A percentile compares a stretch with the other conserved stretches of the same genome.
Conservation (phyloP, 164 flowering plant species). For the Umbilicus rupestris region DNA sequence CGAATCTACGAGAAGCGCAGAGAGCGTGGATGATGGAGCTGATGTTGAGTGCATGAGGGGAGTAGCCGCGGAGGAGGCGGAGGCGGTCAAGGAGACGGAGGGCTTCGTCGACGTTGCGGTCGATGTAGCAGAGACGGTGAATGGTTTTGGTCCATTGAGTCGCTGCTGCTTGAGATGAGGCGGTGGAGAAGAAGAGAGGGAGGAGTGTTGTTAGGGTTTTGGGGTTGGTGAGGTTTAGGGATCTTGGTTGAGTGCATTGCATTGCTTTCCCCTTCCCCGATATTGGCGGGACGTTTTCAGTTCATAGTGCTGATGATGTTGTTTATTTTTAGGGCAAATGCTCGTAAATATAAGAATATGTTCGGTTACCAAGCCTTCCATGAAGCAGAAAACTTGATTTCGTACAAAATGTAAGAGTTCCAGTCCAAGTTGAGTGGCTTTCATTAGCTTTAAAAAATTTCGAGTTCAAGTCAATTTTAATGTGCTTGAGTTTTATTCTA, state of each 20-base stretch:
- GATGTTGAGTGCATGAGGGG: constrained; percentile 53
- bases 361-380: too few species aligned
- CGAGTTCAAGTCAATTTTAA: too few species aligned
- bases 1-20: constrained; percentile 48
- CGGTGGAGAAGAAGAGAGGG: constrained; percentile 6
- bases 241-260: neutral
- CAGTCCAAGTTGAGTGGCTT: too few species aligned
- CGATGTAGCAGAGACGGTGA: constrained; percentile 46
- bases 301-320: too few species aligned
- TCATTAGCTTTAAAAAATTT: too few species aligned
- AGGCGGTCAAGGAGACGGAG: constrained; percentile 41
- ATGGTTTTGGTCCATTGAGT: constrained; percentile 18
- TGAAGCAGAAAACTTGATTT: too few species aligned
- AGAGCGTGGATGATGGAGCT: constrained; percentile 68
- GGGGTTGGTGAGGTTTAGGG: constrained; percentile 4
- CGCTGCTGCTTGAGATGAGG: neutral
- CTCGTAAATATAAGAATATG: too few species aligned
- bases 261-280: neutral
- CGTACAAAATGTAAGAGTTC: too few species aligned
- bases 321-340: too few species aligned
- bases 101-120: constrained; percentile 46
- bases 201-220: constrained; percentile 4
- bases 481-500: too few species aligned
- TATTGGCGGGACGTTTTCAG: too few species aligned
- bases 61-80: constrained; percentile 54